Percentiles rank a stretch among this genome's conserved stretches.
phyloP scores from a whole-genome alignment of 495 filamentous ascomycete species.

The Trichoderma virens region DNA sequence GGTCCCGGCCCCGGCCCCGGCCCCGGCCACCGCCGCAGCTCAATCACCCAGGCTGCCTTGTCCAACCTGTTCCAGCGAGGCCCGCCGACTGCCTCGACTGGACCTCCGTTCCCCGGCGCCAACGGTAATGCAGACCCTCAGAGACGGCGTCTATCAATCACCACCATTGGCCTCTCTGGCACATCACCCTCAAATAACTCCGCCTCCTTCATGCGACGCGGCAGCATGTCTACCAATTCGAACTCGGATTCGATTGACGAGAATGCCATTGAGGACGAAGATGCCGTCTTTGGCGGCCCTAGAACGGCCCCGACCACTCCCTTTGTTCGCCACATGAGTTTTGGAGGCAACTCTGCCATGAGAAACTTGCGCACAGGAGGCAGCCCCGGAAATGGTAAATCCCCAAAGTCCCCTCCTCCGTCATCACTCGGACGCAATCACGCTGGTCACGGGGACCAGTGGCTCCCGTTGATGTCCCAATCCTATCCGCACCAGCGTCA shows the following conservation, averaged over 20 bases:
- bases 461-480: neutral
- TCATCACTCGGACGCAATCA: constrained; percentile 20
- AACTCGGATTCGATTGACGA: constrained; percentile 77
- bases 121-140: constrained; percentile 62
- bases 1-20: constrained; percentile 27
- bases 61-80: constrained; percentile 46
- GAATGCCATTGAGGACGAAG: constrained; percentile 76
- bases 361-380: constrained; percentile 38
- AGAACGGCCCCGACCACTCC: constrained; percentile 56
- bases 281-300: constrained; percentile 27
- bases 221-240: constrained; percentile 57
- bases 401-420: constrained; percentile 15
- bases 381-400: constrained; percentile 46
- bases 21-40: constrained; percentile 44
- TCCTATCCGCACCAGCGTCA: neutral
- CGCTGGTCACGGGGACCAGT: constrained; percentile 11
- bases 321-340: constrained; percentile 81
- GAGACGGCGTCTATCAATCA: constrained; percentile 79
- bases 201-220: constrained; percentile 51
- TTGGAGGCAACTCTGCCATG: constrained; percentile 72
- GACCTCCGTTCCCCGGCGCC: constrained; percentile 43
- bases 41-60: constrained; percentile 46
- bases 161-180: constrained; percentile 74
- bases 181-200: constrained; percentile 58
- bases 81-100: constrained; percentile 34